Evolutionary conservation across 192 early-diverging fungal species (phyloP).

Genomic region (Coemansia sp.): DNA sequence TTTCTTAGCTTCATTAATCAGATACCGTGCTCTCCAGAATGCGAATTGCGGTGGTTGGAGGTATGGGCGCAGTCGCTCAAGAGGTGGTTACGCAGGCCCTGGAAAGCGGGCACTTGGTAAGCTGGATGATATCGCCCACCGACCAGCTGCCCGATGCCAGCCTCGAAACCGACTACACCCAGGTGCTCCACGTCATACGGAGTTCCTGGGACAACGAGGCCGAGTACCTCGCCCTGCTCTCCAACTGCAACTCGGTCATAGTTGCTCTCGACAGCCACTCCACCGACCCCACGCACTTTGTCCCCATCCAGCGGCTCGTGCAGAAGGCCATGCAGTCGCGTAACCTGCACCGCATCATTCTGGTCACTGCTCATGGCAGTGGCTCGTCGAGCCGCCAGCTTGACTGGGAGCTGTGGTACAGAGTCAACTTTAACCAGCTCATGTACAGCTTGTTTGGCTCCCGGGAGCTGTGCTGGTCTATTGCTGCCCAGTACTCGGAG

Average conservation of each 20-base stretch:
- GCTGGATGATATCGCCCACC: constrained; percentile 21
- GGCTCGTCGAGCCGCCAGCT: constrained; percentile 24
- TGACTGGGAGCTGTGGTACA: constrained; percentile 34
- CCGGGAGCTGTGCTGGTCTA: constrained; percentile 24
- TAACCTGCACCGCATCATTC: constrained; percentile 16
- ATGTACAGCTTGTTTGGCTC: constrained; percentile 10
- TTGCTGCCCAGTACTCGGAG: constrained; percentile 31
- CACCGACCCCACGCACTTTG: constrained; percentile 17
- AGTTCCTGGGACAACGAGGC: constrained; percentile 15
- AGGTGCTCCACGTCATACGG: constrained; percentile 24
- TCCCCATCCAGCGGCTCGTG: constrained; percentile 25
- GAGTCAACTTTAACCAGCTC: constrained; percentile 26
- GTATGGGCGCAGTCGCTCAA: constrained; percentile 20
- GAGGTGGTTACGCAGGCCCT: constrained; percentile 33
- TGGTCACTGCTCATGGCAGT: constrained; percentile 35
- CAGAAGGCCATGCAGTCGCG: constrained; percentile 28
- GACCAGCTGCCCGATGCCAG: constrained; percentile 23
- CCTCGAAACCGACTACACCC: constrained; percentile 18
- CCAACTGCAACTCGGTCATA: constrained; percentile 22
- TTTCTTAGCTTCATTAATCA: neutral
- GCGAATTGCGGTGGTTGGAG: constrained; percentile 42
- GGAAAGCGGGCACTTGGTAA: constrained; percentile 19
- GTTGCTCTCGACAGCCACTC: constrained; percentile 28
- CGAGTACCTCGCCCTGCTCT: constrained; percentile 20
- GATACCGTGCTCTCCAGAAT: constrained; percentile 1